Base-by-base conservation (phyloP, 2,329 filamentous ascomycete species). In the Talaromyces pinophilus region DNA sequence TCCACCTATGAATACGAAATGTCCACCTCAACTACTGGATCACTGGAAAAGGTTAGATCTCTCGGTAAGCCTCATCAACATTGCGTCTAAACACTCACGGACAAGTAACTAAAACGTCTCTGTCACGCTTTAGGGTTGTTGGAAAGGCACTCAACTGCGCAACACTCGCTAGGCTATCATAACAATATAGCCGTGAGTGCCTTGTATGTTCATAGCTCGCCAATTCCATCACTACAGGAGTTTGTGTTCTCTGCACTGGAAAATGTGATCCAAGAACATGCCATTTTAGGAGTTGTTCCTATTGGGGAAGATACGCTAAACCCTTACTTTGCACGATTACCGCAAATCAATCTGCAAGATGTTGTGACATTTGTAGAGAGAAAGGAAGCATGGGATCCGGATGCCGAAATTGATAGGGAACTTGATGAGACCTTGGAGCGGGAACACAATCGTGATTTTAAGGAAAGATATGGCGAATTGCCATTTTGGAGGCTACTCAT, bases 171-270 rank as follows among this genome's bases (percentile, higher is more conserved):
- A 13, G 46, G 46, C 19, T 50, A 25, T 15, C 46, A 50, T 25
- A 50, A 11, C 46, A 50, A 50, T 25, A 50, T 50, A 50, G 46
- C 46, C 19, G 46, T 50, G 46, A 50, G 46, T 28, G 46, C 46
- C 11, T 22, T 28, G 22, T 50, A 50, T 25, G 22, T 28, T 11
- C 11, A 50, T 11, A 50, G 11, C 10, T 50, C 22, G 10, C 19
- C 46, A 15, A 2, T 50, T 50, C 10, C 19, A 25, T 11, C 11
- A 28, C 22, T 50, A 2, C 46, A 50, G 19, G 46, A 50, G 8
- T 25, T 13, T 22, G 22, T 50, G 3, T 50, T 50, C 19, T 28
- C 46, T 22, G 46, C 46, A 28, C 13, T 50, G 46, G 46, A 50
- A 50, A 50, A 15, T 15, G 46, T 50, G 7, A 50, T 50, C 13